Conservation (phyloP, 306 rosid species). For the Crotalaria pallida region DNA sequence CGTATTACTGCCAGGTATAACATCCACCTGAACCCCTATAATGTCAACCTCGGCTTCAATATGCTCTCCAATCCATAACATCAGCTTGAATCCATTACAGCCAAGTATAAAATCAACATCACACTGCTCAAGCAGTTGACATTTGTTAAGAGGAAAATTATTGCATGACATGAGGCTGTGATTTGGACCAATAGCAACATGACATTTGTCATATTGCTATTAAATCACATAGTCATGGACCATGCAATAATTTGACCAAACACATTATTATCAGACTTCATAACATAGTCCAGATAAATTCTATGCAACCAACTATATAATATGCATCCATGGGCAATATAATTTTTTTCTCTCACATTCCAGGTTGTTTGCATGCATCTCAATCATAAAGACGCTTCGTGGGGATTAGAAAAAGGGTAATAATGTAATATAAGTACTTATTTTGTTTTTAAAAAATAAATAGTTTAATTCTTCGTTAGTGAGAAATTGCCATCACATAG, state of each 20-base stretch:
- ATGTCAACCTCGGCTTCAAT: constrained; percentile 49
- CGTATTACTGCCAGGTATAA: too few relatives aligned
- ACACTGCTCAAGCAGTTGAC: constrained; percentile 57
- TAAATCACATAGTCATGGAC: too few relatives aligned
- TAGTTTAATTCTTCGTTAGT: background rate
- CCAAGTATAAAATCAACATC: constrained; percentile 76
- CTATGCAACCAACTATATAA: constrained; percentile 9
- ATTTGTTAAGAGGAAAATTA: too few relatives aligned
- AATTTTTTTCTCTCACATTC: background rate
- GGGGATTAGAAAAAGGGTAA: background rate
- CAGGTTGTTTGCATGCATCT: background rate
- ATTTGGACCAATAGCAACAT: too few relatives aligned
- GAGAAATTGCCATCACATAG: background rate
- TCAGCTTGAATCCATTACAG: constrained; percentile 75
- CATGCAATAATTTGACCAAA: too few relatives aligned
- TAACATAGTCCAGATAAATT: background rate
- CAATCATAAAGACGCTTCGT: background rate
- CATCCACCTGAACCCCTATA: constrained; percentile 49
- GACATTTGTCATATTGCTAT: too few relatives aligned
- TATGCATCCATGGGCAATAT: background rate
- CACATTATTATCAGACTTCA: background rate
- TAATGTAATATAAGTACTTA: background rate
- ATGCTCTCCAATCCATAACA: constrained; percentile 91
- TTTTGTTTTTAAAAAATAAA: background rate
- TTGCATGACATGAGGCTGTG: too few relatives aligned